These are phyloP conservation scores for Beverwykella pulmonaria DNA, from an alignment of 495 filamentous ascomycete species.

Conservation along the genomic window DNA sequence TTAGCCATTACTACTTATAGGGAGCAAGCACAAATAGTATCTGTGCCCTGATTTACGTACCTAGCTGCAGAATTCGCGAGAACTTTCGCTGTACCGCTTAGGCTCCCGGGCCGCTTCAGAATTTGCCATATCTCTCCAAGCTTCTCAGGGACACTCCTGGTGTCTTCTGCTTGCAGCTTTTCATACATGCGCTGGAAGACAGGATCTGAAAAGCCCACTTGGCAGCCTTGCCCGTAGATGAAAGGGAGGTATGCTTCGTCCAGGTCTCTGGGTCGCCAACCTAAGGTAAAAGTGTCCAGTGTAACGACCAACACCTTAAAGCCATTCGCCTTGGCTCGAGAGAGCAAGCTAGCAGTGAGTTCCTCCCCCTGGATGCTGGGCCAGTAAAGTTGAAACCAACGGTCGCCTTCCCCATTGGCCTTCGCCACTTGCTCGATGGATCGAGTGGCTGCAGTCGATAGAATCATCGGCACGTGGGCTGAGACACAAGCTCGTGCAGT, in stretches of 20 bases:
- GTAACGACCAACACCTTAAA: conserved; percentile 42
- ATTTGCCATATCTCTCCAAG: conserved; percentile 32
- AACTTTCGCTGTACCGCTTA: conserved; percentile 31
- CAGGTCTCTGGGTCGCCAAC: conserved; percentile 40
- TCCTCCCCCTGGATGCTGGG: conserved; percentile 33
- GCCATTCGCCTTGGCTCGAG: conserved; percentile 34
- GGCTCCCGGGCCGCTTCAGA: conserved; percentile 31
- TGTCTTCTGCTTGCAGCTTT: conserved; percentile 29
- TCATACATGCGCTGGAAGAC: conserved; percentile 37
- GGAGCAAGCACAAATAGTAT: too few species aligned
- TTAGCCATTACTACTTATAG: too few species aligned
- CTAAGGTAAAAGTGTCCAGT: conserved; percentile 38
- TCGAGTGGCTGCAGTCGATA: conserved; percentile 36
- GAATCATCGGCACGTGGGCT: conserved; percentile 32
- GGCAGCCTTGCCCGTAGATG: conserved; percentile 36
- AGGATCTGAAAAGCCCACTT: conserved; percentile 36
- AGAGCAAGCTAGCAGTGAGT: conserved; percentile 36
- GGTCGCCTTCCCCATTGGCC: conserved; percentile 35
- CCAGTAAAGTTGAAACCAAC: conserved; percentile 41
- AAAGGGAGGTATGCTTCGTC: conserved; percentile 40
- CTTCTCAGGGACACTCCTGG: conserved; percentile 14
- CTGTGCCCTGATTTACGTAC: too few species aligned
- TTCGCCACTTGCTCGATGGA: conserved; percentile 38
- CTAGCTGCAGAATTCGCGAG: conserved; percentile 26
- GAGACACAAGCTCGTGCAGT: conserved; percentile 29